Conservation (phyloP, 1,284 basidiomycete species). For the Clitocybe nebularis region DNA sequence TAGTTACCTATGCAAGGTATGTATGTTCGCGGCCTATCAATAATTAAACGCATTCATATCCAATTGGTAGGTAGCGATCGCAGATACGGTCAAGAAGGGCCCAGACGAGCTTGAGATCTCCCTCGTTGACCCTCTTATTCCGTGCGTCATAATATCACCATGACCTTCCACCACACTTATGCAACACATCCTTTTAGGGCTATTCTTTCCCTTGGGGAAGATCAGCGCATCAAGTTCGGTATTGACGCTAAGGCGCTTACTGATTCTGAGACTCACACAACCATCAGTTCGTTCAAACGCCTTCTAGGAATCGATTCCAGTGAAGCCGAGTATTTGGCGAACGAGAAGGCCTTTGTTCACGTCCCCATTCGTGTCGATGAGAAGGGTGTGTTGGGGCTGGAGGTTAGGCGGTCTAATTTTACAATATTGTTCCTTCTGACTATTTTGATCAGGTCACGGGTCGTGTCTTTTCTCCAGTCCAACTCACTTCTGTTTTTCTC, state of each 20-base stretch:
- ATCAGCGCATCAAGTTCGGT: neutral
- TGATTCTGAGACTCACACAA: neutral
- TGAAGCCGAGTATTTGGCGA: neutral
- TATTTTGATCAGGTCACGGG: slow-evolving; percentile 1
- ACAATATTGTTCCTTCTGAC: neutral
- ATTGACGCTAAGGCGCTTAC: slow-evolving; percentile 3
- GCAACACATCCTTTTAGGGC: slow-evolving; percentile 2
- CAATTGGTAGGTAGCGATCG: no score
- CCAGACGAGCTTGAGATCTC: no score
- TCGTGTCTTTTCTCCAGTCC: slow-evolving; percentile 1
- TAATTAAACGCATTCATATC: no score
- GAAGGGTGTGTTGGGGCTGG: neutral
- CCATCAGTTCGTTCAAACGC: slow-evolving; percentile 6
- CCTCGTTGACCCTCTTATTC: no score
- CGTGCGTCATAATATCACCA: no score
- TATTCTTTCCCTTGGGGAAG: slow-evolving; percentile 1
- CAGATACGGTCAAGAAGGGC: no score
- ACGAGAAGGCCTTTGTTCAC: no score
- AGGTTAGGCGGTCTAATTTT: slow-evolving; percentile 1
- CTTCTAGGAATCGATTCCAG: no score
- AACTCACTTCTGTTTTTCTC: slow-evolving; percentile 4
- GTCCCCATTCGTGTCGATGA: slow-evolving; percentile 1
- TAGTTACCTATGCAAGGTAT: no score
- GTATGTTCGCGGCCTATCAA: no score
- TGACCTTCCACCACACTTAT: no score